Conservation (phyloP, 352 stramenopile genomes). For the Pythium rhizo-oryzae region DNA sequence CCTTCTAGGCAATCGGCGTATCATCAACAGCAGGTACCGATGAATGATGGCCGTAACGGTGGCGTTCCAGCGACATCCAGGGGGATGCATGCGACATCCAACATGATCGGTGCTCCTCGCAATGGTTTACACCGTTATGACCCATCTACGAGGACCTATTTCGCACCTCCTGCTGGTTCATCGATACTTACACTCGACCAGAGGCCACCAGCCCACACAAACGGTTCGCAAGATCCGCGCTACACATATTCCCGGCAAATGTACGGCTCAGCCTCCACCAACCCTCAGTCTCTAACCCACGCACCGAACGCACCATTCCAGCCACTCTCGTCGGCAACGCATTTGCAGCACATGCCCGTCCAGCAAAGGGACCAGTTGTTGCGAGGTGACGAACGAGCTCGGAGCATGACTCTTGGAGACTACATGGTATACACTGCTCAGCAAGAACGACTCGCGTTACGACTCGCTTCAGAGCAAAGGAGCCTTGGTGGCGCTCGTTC, state of each 20-base stretch:
- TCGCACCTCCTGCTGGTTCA: background rate
- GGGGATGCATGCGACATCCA: background rate
- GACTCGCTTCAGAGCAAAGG: background rate
- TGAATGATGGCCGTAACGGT: background rate
- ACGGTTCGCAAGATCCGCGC: background rate
- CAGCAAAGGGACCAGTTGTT: background rate
- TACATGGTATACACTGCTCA: conserved; percentile 18
- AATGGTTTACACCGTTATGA: background rate
- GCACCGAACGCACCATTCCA: background rate
- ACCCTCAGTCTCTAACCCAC: background rate
- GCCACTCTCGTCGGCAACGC: background rate
- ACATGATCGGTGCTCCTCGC: background rate
- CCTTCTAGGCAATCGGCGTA: background rate
- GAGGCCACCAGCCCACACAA: background rate
- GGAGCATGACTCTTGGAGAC: conserved; percentile 18
- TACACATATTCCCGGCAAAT: background rate
- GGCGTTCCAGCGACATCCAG: background rate
- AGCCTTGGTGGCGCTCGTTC: background rate
- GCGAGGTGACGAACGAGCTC: conserved; percentile 2
- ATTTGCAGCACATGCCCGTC: background rate
- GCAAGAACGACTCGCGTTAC: conserved; percentile 16
- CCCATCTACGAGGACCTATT: background rate
- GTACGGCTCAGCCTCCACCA: background rate
- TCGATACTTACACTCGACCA: background rate
- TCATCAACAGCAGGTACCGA: background rate